These are phyloP conservation scores for Trichophyton mentagrophytes DNA, from an alignment of 2,329 filamentous ascomycete genomes.

Conservation along the genomic window DNA sequence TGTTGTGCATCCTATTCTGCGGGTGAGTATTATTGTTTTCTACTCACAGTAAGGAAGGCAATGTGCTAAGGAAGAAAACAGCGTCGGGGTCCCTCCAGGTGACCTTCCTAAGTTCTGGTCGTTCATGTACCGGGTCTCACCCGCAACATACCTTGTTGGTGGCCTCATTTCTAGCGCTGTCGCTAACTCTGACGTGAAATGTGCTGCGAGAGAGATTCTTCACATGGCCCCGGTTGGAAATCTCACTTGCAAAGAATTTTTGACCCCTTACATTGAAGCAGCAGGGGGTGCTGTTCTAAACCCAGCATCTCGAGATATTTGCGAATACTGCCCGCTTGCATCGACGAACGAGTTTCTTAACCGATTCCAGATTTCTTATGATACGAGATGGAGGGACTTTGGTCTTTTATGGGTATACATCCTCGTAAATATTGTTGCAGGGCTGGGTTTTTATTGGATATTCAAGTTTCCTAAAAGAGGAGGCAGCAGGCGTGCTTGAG, in stretches of 20 bases:
- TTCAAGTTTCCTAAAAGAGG: constrained; percentile 40
- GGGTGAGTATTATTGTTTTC: constrained; percentile 17
- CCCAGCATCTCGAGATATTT: constrained; percentile 32
- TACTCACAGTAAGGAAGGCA: background rate
- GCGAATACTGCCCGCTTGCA: constrained; percentile 39
- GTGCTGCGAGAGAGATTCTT: constrained; percentile 24
- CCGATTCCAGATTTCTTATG: constrained; percentile 30
- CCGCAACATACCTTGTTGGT: constrained; percentile 48
- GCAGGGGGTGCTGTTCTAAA: constrained; percentile 34
- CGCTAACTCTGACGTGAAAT: constrained; percentile 19
- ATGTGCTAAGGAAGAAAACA: background rate
- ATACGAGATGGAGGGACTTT: constrained; percentile 52
- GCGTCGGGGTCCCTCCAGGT: constrained; percentile 38
- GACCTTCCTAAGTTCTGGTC: constrained; percentile 59
- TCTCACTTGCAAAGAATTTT: constrained; percentile 47
- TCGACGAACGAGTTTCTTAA: constrained; percentile 38
- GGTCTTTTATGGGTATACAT: constrained; percentile 57
- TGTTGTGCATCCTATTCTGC: constrained; percentile 49
- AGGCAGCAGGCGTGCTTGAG: constrained; percentile 3
- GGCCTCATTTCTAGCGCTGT: constrained; percentile 27
- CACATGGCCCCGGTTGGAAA: constrained; percentile 40
- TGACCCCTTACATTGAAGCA: constrained; percentile 28
- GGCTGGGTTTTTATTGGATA: constrained; percentile 49
- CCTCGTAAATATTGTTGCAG: constrained; percentile 48
- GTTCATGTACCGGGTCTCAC: constrained; percentile 59